These are phyloP conservation scores for Ophiocytium majus DNA, from an alignment of 352 stramenopile genomes.

Conservation along the genomic window DNA sequence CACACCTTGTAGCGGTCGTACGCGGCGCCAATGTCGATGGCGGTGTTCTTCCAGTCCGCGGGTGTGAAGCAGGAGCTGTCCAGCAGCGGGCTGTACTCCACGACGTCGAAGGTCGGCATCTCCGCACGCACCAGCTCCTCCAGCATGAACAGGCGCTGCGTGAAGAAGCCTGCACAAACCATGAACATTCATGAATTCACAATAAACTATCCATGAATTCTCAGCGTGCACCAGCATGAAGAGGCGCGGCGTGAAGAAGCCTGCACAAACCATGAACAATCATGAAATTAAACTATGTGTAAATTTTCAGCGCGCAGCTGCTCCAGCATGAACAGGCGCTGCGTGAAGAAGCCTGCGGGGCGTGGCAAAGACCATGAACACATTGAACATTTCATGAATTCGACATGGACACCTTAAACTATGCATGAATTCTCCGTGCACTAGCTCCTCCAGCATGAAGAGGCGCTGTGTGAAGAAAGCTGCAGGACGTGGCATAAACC, in stretches of 20 bases:
- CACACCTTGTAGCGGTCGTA: constrained; percentile 85
- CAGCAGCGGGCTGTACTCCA: constrained; percentile 65
- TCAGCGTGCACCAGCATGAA: neutral
- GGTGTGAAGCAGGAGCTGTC: constrained; percentile 79
- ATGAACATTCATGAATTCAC: neutral
- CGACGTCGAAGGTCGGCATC: constrained; percentile 51
- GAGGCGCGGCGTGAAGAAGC: neutral
- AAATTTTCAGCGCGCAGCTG: constrained; percentile 34
- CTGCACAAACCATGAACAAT: neutral
- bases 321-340: constrained; percentile 46
- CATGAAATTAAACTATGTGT: too few species aligned
- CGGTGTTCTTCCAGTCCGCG: constrained; percentile 83
- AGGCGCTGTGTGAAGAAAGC: constrained; percentile 52
- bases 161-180: constrained; percentile 41
- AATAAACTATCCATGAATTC: neutral
- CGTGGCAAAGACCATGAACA: too few species aligned
- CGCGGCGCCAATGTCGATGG: constrained; percentile 83
- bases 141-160: constrained; percentile 42
- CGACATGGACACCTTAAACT: too few species aligned
- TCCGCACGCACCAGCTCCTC: constrained; percentile 37
- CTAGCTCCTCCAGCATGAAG: constrained; percentile 37
- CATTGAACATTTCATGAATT: too few species aligned
- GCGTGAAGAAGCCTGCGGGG: constrained; percentile 47
- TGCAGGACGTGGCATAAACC: neutral
- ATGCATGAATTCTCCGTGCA: constrained; percentile 30